A percentile compares a stretch with the other conserved stretches of the same genome.
Evolutionary conservation across 192 early-diverging fungal species (phyloP).

Genomic region (Mortierella antarctica): DNA sequence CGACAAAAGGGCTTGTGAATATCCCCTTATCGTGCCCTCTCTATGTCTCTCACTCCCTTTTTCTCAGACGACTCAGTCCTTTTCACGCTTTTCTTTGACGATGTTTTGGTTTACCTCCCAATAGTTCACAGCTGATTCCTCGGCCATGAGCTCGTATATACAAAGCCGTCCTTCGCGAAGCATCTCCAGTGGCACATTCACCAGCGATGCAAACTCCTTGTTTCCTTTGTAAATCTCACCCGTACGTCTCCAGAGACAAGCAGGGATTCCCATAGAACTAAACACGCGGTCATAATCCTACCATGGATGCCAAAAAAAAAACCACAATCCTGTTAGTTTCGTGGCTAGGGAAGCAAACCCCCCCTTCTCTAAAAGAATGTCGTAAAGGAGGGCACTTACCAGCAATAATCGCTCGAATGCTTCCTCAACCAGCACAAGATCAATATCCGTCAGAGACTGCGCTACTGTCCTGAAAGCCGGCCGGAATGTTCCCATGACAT

Average conservation of each 20-base stretch:
- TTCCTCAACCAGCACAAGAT: constrained; percentile 95
- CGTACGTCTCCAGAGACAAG: constrained; percentile 95
- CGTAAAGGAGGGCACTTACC: constrained; percentile 35
- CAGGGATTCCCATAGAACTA: constrained; percentile 93
- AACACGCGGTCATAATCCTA: constrained; percentile 96
- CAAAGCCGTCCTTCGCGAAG: constrained; percentile 71
- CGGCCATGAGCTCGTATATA: constrained; percentile 75
- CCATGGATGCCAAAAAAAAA: background rate
- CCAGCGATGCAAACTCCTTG: constrained; percentile 91
- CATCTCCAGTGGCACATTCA: constrained; percentile 85
- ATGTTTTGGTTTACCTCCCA: constrained; percentile 79
- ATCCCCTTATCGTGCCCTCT: background rate
- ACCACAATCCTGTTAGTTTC: background rate
- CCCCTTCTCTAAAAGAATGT: background rate
- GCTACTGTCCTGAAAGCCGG: constrained; percentile 90
- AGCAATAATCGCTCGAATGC: constrained; percentile 93
- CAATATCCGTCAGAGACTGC: constrained; percentile 91
- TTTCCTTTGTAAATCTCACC: constrained; percentile 98
- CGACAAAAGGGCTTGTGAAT: background rate
- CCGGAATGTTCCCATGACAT: constrained; percentile 89
- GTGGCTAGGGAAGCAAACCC: background rate
- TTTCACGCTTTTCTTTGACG: background rate
- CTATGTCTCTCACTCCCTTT: background rate
- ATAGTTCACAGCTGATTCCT: constrained; percentile 96
- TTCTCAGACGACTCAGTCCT: background rate